These are phyloP conservation scores for Hippophae gyantsensis DNA, from an alignment of 306 rosid species.

Conservation along the genomic window DNA sequence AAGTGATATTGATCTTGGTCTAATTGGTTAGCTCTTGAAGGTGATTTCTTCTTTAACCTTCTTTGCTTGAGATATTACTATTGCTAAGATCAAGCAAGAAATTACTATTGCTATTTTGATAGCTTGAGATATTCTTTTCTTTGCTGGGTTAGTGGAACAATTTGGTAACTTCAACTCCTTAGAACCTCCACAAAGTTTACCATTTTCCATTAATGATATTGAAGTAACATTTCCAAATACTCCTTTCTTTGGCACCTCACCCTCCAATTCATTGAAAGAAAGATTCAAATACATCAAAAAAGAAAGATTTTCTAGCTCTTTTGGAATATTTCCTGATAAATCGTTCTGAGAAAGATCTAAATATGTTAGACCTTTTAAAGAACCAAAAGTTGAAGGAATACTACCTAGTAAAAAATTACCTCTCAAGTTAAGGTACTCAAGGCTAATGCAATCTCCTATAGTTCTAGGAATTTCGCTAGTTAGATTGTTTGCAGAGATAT, in stretches of 20 bases:
- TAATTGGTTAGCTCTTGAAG: not conserved
- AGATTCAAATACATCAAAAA: slow-evolving; percentile 17
- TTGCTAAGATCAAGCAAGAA: not conserved
- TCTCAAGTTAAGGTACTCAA: slow-evolving; percentile 21
- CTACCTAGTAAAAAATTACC: slow-evolving; percentile 19
- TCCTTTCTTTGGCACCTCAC: slow-evolving; percentile 33
- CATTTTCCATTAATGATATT: slow-evolving; percentile 4
- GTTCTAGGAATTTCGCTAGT: slow-evolving; percentile 22
- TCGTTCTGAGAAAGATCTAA: slow-evolving; percentile 28
- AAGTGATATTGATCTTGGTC: not conserved
- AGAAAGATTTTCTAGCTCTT: slow-evolving; percentile 7
- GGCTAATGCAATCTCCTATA: slow-evolving; percentile 18
- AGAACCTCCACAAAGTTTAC: slow-evolving; percentile 19
- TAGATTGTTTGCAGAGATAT: slow-evolving; percentile 26
- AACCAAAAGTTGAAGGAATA: slow-evolving; percentile 30
- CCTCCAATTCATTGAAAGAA: slow-evolving; percentile 34
- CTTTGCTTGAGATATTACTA: slow-evolving; percentile 1
- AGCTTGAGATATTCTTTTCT: not conserved
- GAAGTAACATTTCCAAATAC: slow-evolving; percentile 21
- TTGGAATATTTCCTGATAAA: slow-evolving; percentile 29
- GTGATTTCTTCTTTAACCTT: not conserved
- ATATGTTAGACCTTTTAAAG: slow-evolving; percentile 14
- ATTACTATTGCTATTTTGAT: slow-evolving; percentile 1
- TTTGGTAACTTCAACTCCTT: slow-evolving; percentile 14
- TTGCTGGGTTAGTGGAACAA: slow-evolving; percentile 1